Base-by-base conservation (phyloP, 352 stramenopile species). In the Saprolegnia diclina region DNA sequence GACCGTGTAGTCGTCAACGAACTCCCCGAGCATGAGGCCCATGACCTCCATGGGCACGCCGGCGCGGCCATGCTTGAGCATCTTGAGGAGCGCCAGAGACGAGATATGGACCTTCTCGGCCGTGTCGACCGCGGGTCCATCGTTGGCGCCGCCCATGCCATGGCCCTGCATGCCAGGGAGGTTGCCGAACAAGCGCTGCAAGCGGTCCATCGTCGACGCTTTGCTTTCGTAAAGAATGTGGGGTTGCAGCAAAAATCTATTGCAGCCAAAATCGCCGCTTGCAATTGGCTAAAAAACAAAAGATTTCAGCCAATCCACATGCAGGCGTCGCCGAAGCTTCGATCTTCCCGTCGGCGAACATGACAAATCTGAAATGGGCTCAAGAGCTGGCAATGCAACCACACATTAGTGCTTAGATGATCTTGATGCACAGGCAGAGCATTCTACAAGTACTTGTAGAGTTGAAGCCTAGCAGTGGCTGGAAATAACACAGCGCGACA, bases 11-110 rank as follows among this genome's bases (percentile, higher is more conserved):
- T 99, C 97, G 73, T 99, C 97, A 22, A 99, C 96, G 76, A 99
- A 99, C 77, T 99, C 94, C 50, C 97, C 97, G 35, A 99, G 88
- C 97, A 99, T 99, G n/a, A 99, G 83, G 1, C 97, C 97, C 97
- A 99, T 99, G 18, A 99, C 97, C 82, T 99, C 97, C 96, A 99
- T 99, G n/a, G 97, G 97, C 45, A 99, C 97, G 45, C 97, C 97
- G 10, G 97, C 97, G 18, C 97, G 94, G 90, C 87, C 97, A 80
- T 99, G 97, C 76, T 99, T 99, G 52, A 99, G 90, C 97, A 99
- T 99, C 82, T 99, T 99, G 18, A 99, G 86, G 64, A 99, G 82
- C 63, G 97, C 96, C 46, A 99, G 80, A 50, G 95, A 99, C 69
- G 94, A 99, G 53, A 99, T 99, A 75, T 99, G 96, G 46, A 99